Conservation (phyloP, 139 green algal genomes). For the Trebouxia sp. region DNA sequence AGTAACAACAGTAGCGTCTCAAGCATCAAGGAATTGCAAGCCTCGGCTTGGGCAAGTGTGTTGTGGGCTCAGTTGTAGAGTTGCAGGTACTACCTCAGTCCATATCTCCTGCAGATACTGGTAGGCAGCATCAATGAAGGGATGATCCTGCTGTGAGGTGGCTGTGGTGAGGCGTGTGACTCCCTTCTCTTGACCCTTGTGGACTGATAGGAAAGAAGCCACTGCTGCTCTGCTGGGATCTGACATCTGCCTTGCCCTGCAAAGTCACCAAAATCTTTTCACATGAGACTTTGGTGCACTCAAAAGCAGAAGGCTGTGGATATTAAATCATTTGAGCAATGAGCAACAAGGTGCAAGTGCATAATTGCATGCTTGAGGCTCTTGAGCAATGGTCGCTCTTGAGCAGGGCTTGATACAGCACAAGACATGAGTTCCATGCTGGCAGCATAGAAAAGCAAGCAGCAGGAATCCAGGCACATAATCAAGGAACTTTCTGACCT, state of each 20-base stretch:
- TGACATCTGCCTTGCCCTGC: constrained; percentile 74
- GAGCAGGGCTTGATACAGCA: no score
- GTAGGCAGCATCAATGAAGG: constrained; percentile 59
- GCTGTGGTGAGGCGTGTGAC: constrained; percentile 46
- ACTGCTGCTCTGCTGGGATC: constrained; percentile 87
- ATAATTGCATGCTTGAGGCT: no score
- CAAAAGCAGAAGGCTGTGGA: no score
- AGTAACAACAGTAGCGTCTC: no score
- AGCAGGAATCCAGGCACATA: not conserved
- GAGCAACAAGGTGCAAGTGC: not conserved
- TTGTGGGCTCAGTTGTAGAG: not conserved
- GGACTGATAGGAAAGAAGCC: constrained; percentile 87
- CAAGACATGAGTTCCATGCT: no score
- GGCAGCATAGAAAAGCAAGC: no score
- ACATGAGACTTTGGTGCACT: no score
- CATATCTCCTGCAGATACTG: constrained; percentile 45
- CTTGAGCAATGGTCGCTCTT: no score
- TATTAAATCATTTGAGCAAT: no score
- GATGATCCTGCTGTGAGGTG: constrained; percentile 54
- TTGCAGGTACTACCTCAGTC: constrained; percentile 27
- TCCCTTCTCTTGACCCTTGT: constrained; percentile 73
- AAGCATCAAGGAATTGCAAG: no score
- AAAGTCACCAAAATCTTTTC: not conserved
- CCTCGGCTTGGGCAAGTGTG: not conserved
- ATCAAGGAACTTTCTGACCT: constrained; percentile 46